Conservation (phyloP, 345 rosid species). For the Eucalyptus polybractea region DNA sequence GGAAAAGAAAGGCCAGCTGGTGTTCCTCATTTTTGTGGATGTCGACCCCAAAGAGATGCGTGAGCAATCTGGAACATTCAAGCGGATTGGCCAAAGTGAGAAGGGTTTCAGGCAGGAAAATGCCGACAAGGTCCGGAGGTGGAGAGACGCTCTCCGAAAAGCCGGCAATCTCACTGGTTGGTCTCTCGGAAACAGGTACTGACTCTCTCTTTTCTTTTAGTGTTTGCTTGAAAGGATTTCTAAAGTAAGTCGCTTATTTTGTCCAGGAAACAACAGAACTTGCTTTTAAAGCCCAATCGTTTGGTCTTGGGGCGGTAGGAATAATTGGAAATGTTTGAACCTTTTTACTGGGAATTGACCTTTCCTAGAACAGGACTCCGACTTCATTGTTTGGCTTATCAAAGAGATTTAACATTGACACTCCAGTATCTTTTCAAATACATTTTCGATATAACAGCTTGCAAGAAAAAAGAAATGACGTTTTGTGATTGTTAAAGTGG, state of each 20-base stretch:
- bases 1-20: neutral
- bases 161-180: neutral
- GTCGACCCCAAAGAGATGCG: neutral
- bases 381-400: no score
- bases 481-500: no score
- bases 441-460: neutral
- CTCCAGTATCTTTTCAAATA: no score
- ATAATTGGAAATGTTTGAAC: no score
- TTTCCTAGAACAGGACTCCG: no score
- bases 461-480: neutral
- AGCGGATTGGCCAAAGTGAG: neutral
- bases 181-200: neutral
- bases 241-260: neutral
- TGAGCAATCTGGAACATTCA: neutral
- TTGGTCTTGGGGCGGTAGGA: neutral
- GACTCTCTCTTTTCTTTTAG: neutral
- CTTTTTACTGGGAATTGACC: no score
- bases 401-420: no score
- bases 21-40: neutral
- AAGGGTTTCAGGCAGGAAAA: neutral
- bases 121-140: neutral
- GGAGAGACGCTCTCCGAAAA: neutral
- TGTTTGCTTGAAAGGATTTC: neutral
- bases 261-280: neutral
- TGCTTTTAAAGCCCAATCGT: neutral